phyloP scores from a whole-genome alignment of 768 basidiomycete genomes.

The Lactarius hengduanensis region DNA sequence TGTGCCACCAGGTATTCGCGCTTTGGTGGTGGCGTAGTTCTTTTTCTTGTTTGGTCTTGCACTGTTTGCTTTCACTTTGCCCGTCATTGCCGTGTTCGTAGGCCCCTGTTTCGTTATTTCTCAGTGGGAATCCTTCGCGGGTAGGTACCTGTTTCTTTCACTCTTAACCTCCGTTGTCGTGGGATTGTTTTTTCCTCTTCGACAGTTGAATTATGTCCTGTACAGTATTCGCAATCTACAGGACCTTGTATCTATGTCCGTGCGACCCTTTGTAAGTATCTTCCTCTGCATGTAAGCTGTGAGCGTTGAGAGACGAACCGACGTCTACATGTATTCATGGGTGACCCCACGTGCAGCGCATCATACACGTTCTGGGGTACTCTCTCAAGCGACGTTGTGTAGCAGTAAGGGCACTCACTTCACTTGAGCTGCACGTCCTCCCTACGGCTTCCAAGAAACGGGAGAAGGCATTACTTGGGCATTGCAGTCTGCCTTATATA shows the following conservation, averaged over 20 bases:
- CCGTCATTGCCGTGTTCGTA: background rate
- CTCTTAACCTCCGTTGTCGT: background rate
- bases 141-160: background rate
- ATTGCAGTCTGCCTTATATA: too few species aligned
- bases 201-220: background rate
- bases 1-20: background rate
- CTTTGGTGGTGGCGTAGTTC: background rate
- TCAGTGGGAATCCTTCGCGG: background rate
- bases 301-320: too few species aligned
- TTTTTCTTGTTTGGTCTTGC: background rate
- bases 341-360: too few species aligned
- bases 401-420: too few species aligned
- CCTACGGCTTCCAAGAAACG: too few species aligned
- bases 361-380: too few species aligned
- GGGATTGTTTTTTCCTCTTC: background rate
- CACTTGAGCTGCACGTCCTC: too few species aligned
- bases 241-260: background rate
- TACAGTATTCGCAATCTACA: background rate
- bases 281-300: background rate
- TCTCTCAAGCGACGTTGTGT: too few species aligned
- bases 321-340: too few species aligned
- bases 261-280: background rate
- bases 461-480: too few species aligned
- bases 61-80: background rate
- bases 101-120: background rate